Base-by-base conservation (phyloP, 805 yeast genomes). In the Ogataea nitratoaversa region DNA sequence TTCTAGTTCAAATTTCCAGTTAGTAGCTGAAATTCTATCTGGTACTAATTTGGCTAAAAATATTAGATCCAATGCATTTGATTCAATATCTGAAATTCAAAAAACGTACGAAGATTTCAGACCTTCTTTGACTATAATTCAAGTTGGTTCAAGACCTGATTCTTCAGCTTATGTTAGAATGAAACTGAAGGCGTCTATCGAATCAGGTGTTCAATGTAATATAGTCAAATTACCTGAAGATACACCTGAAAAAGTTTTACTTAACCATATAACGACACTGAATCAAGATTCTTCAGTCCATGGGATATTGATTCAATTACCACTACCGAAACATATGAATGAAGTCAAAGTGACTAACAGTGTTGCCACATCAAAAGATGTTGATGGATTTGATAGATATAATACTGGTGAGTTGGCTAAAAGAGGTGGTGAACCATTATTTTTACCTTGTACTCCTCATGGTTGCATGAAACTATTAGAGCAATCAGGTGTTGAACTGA, bases 391-490 rank as follows among this genome's bases (percentile, higher is more conserved):
- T 54, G 86, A 85, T 40, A 81, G 86, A 42, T 76, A 62, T 66
- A 85, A 85, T 59, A 79, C 82, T 30, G 93, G 93, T 42, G 90
- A 84, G 56, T 68, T 85, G 49, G 71, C 83, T 49, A 84, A 84
- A 57, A 80, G 74, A 58, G 82, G 79, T 44, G 93, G 91, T 31
- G 55, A 68, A 18, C 93, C 95, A 29, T 60, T 61, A 42, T 85
- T 80, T 62, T 67, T 82, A 54, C 95, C 95, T 30, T 85, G 95
- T 60, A 85, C 95, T 17, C 95, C 95, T 38, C 74, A 82, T 61
- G 95, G 95, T 20, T 78, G 84, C 51, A 74, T 85, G 64, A 75
- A 76, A 54, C 66, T 85, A 47, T 66, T 85, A 43, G 65, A 76
- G 48, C 71, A 74, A 47, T 70, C 84, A 24, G 73, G 77, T 16